These are phyloP conservation scores for Salix caprea DNA, from an alignment of 345 rosid species.

Conservation along the genomic window DNA sequence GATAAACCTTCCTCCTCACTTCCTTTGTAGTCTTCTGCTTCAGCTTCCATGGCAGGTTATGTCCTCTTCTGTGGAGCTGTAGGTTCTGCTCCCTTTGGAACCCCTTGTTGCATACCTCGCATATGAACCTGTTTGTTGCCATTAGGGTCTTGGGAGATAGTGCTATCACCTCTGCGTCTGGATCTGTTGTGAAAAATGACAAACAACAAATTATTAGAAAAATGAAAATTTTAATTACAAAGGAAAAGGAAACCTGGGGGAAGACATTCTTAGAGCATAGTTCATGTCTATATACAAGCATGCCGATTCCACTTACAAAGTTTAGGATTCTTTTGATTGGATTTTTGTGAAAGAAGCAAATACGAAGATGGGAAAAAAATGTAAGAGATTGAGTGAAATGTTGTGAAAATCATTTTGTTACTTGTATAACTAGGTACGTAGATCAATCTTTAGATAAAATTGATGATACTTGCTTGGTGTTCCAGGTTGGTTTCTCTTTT, in stretches of 20 bases:
- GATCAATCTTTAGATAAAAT: slow-evolving; percentile 20
- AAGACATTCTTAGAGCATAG: not conserved
- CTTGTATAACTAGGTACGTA: not conserved
- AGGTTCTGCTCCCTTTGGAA: slow-evolving; percentile 81
- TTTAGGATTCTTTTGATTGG: slow-evolving; percentile 23
- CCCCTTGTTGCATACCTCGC: slow-evolving; percentile 86
- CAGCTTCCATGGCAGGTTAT: slow-evolving; percentile 78
- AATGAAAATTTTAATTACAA: not conserved
- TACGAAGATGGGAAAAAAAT: slow-evolving; percentile 6
- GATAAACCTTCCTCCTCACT: slow-evolving; percentile 73
- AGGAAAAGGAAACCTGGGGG: not conserved
- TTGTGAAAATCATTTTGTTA: not conserved
- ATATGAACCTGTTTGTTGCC: slow-evolving; percentile 83
- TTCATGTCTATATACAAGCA: not conserved
- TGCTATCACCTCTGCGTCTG: slow-evolving; percentile 84
- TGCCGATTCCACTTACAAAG: slow-evolving; percentile 2
- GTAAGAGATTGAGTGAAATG: not conserved
- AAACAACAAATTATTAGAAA: slow-evolving; percentile 15
- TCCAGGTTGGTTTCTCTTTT: slow-evolving; percentile 74
- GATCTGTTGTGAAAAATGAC: slow-evolving; percentile 45
- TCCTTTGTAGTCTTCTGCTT: slow-evolving; percentile 71
- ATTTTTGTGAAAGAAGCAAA: not conserved
- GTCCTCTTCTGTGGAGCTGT: slow-evolving; percentile 89
- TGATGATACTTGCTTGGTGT: slow-evolving; percentile 61
- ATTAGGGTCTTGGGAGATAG: slow-evolving; percentile 79